Evolutionary conservation across 441 rosid genomes (phyloP).

Genomic region (Erysimum cheiri): DNA sequence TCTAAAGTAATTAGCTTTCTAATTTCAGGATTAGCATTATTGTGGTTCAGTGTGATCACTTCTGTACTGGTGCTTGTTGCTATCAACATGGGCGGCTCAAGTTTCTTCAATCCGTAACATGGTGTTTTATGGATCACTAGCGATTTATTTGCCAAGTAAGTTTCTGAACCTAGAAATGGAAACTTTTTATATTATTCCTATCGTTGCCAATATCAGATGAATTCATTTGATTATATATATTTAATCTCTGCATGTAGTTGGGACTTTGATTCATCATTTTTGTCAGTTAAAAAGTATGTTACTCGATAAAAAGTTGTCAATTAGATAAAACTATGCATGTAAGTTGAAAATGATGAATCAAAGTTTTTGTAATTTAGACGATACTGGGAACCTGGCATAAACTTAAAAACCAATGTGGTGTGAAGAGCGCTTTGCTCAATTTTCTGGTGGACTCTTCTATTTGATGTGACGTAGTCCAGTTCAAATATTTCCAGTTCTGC

Average conservation of each 20-base stretch:
- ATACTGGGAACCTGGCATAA: constrained; percentile 9
- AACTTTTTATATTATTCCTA: not conserved
- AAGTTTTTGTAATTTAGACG: constrained; percentile 8
- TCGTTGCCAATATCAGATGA: constrained; percentile 9
- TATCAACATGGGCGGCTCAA: constrained; percentile 65
- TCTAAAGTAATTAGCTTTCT: constrained; percentile 30
- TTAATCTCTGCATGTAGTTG: constrained; percentile 18
- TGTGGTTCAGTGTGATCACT: constrained; percentile 76
- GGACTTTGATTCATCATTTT: too few relatives aligned
- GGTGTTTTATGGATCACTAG: constrained; percentile 38
- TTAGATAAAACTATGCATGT: constrained; percentile 7
- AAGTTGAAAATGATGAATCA: constrained; percentile 13
- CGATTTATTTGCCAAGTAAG: constrained; percentile 49
- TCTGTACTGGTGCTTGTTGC: constrained; percentile 75
- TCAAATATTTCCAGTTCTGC: constrained; percentile 5
- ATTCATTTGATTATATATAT: constrained; percentile 17
- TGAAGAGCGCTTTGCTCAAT: not conserved
- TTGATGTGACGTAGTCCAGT: not conserved
- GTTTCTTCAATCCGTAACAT: constrained; percentile 86
- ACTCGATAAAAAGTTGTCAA: constrained; percentile 11
- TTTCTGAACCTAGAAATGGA: constrained; percentile 32
- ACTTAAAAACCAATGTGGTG: constrained; percentile 8
- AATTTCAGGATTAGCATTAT: constrained; percentile 68
- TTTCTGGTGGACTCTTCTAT: constrained; percentile 17
- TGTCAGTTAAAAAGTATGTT: not conserved